phyloP scores from a whole-genome alignment of 2,329 filamentous ascomycete genomes.

The Albifimbria verrucaria region DNA sequence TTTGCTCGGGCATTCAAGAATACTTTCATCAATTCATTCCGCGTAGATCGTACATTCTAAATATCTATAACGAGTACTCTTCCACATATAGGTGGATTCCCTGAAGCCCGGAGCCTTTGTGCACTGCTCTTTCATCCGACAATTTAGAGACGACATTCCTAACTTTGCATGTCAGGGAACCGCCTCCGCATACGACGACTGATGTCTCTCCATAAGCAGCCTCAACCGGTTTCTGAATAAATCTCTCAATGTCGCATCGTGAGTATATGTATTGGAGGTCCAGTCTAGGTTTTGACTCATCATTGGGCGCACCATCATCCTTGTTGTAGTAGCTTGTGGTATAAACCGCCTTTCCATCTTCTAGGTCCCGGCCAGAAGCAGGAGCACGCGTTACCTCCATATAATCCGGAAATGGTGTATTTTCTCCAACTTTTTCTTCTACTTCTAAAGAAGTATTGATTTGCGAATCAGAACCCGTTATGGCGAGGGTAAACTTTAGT shows the following conservation, averaged over 20 bases:
- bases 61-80: conserved; percentile 53
- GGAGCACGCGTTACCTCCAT: no score
- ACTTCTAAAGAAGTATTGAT: no score
- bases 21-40: no score
- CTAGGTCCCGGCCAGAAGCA: background rate
- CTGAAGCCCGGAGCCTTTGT: conserved; percentile 62
- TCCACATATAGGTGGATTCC: conserved; percentile 60
- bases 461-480: no score
- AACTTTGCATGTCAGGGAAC: conserved; percentile 48
- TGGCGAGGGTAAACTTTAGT: background rate
- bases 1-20: no score
- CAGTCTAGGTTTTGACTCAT: no score
- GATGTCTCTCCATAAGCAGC: conserved; percentile 58
- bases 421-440: no score
- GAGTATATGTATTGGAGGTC: conserved; percentile 39
- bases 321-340: background rate
- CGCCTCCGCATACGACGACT: conserved; percentile 58
- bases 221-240: conserved; percentile 54
- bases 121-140: conserved; percentile 60
- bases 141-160: conserved; percentile 53
- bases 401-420: no score
- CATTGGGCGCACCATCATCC: background rate
- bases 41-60: no score
- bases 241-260: conserved; percentile 47
- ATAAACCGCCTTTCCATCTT: background rate